A percentile compares a stretch with the other conserved stretches of the same genome.
These are phyloP conservation scores for Pleurostoma richardsiae DNA, from an alignment of 2,329 filamentous ascomycete species.

Conservation along the genomic window DNA sequence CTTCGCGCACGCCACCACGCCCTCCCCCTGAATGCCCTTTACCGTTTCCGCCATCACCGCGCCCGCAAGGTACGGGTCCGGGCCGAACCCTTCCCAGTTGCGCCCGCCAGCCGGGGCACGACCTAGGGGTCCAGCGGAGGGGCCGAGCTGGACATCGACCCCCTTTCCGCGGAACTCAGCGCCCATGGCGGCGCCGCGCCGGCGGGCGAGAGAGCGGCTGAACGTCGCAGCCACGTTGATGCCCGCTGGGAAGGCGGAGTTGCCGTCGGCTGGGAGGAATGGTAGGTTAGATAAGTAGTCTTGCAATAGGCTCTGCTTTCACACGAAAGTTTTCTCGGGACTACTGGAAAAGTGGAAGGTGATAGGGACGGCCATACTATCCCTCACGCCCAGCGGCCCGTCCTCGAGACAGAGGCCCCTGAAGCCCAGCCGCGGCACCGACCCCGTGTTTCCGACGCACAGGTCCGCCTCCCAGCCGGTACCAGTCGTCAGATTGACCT, in stretches of 20 bases:
- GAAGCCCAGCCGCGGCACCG: slow-evolving; percentile 51
- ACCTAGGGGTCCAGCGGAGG: slow-evolving; percentile 55
- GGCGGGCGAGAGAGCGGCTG: slow-evolving; percentile 61
- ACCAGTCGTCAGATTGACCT: slow-evolving; percentile 72
- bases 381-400: slow-evolving; percentile 64
- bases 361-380: slow-evolving; percentile 20
- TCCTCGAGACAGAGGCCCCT: slow-evolving; percentile 63
- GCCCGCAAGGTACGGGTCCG: slow-evolving; percentile 65
- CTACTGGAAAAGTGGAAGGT: too few relatives aligned
- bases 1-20: slow-evolving; percentile 33
- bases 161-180: slow-evolving; percentile 68
- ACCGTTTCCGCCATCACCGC: slow-evolving; percentile 60
- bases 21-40: slow-evolving; percentile 56
- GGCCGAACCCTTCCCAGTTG: slow-evolving; percentile 54
- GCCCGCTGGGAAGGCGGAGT: slow-evolving; percentile 66
- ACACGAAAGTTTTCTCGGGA: too few relatives aligned
- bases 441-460: slow-evolving; percentile 30
- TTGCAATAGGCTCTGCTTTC: background rate
- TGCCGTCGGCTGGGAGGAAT: slow-evolving; percentile 44
- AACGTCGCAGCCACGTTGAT: slow-evolving; percentile 69
- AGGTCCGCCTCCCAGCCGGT: slow-evolving; percentile 45
- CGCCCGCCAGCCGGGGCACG: slow-evolving; percentile 59
- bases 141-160: slow-evolving; percentile 66
- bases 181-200: slow-evolving; percentile 65
- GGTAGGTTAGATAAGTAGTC: too few relatives aligned